Evolutionary conservation across 441 rosid genomes (phyloP), one percentile per base, ranked within the genome.

Genomic region (Geranium incanum): DNA sequence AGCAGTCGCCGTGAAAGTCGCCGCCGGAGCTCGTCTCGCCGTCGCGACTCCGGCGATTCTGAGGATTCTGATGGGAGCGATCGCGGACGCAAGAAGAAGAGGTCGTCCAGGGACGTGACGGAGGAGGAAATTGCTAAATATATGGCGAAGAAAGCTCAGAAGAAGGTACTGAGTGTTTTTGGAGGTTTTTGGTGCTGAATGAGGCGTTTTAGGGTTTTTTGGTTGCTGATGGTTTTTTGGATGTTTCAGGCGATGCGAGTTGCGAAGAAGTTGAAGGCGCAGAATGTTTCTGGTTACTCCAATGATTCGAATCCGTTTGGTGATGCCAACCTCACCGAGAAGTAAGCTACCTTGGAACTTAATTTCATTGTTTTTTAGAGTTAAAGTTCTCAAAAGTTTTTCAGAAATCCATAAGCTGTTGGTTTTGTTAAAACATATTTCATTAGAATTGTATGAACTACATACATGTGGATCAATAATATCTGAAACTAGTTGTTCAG

Each of bases 261-360:
- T 60, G 92, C 97, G 0, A 94, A 90, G 86, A 92, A 90, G 74
- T 79, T 90, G 83, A 94, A 86, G 85, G 76, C 86, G 0, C 90
- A 86, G 62, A 74, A 93, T 0, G 90, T 88, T 3, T 86, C 95
- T 0, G 97, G 97, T 13, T 94, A 92, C 78, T 92, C 97, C 0
- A 94, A 94, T 72, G 97, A 89, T 80, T 94, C 97, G 0, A 94
- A 94, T 71, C 97, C 97, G 0, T 94, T 94, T 80, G 99, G 97
- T 16, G 97, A 94, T 83, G 82, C 97, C 5, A 92, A 94, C 81
- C 92, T 94, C 74, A 92, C 85, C 67, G 92, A 90, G 78, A 85
- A 81, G 99, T 94, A 79, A 81, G 87, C 57, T 67, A 62, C 50
- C 37, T 21, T 21, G 21, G 21, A 21, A 21, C 1, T 6, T 4